Evolutionary conservation across 306 rosid genomes (phyloP), one percentile per base, ranked within the genome.

Genomic region (Luffa acutangula): DNA sequence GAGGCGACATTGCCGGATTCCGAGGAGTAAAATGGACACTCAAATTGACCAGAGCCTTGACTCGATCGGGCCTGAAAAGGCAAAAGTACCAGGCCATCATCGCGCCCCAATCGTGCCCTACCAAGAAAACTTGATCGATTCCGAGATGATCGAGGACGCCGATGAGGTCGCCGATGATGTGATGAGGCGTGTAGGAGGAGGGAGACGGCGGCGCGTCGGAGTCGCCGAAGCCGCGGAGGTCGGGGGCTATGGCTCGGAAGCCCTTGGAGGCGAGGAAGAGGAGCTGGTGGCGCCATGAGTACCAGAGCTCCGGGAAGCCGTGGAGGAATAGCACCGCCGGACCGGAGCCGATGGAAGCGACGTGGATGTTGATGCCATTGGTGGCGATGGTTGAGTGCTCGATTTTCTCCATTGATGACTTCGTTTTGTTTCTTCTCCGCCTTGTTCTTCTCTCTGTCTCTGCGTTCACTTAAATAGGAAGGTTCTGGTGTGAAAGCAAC

Each of bases 231-330:
- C 76, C 76, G 3, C 76, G 76, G 76, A 70, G 76, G 4, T 70
- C 76, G 1, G 76, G 76, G 0, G 76, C 76, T 2, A 70, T 70
- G 56, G 76, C 76, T 2, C 56, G 56, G 76, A n/a, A 70, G 76
- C 76, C 76, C 11, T 10, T 43, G 56, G 76, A 70, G 37, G 76
- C 36, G 39, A 70, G 39, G 33, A 20, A 70, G n/a, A 70, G 54
- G 4, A 70, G 76, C 76, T 70, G 76, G 76, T 70, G 76, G 20
- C 76, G 76, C 76, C 76, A 70, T 45, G 76, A 11, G 76, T 70
- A 70, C 76, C 76, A 70, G 11, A 70, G 11, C 76, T 70, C 76
- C 5, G 76, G 76, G 54, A 70, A 70, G 9, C 76, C 76, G 39
- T 70, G 76, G 56, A 70, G 76, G 5, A 70, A 13, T 6, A 70